A percentile compares a stretch with the other conserved stretches of the same genome.
phyloP scores from a whole-genome alignment of 257 asterid genomes.

The Sherardia arvensis region DNA sequence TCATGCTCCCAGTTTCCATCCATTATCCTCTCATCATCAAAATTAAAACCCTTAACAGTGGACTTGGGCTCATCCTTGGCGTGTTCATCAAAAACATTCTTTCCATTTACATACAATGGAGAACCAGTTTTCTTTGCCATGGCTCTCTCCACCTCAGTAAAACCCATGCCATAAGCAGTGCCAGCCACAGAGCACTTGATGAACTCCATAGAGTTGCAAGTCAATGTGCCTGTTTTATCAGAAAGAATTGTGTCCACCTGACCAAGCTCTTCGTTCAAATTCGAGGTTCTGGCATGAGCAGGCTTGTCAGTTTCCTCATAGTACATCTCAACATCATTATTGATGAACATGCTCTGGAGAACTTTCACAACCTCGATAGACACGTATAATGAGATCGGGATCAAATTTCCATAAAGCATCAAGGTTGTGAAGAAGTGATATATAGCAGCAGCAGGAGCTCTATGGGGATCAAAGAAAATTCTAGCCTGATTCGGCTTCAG shows the following conservation, averaged over 20 bases:
- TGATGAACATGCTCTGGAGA: conserved; percentile 81
- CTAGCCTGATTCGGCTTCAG: conserved; percentile 39
- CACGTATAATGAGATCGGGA: conserved; percentile 82
- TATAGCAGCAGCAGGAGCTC: conserved; percentile 63
- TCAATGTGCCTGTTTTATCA: conserved; percentile 87
- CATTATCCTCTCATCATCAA: conserved; percentile 61
- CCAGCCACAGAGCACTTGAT: conserved; percentile 89
- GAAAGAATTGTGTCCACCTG: conserved; percentile 88
- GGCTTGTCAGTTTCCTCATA: conserved; percentile 86
- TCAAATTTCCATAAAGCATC: conserved; percentile 67
- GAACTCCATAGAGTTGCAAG: conserved; percentile 94
- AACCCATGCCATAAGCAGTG: conserved; percentile 67
- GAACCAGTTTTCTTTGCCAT: conserved; percentile 76
- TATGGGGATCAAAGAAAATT: conserved; percentile 58
- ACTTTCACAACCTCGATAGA: conserved; percentile 86
- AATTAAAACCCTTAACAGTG: conserved; percentile 70
- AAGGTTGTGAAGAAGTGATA: conserved; percentile 70
- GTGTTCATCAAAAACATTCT: conserved; percentile 17
- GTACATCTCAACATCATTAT: conserved; percentile 69
- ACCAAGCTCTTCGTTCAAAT: conserved; percentile 84
- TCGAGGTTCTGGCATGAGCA: conserved; percentile 86
- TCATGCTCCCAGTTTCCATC: conserved; percentile 67
- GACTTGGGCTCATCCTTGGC: conserved; percentile 23
- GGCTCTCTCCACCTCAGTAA: conserved; percentile 82
- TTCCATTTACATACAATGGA: conserved; percentile 36